Percentiles rank a stretch among this genome's conserved stretches.
These are phyloP conservation scores for Fusarium papillatum DNA, from an alignment of 2,329 filamentous ascomycete genomes.

Conservation along the genomic window DNA sequence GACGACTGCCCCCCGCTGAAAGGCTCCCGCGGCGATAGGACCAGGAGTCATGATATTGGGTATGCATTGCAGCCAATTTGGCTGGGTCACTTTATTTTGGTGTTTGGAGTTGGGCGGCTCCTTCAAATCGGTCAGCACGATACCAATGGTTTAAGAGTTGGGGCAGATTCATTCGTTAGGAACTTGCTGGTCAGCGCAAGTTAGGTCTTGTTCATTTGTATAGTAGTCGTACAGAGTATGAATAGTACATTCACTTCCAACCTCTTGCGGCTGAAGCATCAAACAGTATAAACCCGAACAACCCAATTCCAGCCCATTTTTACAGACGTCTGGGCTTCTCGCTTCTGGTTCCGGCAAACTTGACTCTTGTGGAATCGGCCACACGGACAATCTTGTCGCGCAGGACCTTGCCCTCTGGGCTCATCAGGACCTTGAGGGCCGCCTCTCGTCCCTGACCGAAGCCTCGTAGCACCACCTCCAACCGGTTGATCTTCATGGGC, in stretches of 20 bases:
- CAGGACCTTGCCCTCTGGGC: slow-evolving; percentile 84
- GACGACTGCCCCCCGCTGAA: slow-evolving; percentile 65
- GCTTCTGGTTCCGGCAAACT: slow-evolving; percentile 96
- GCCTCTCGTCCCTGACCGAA: slow-evolving; percentile 92
- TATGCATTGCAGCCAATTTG: background rate
- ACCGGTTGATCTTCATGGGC: slow-evolving; percentile 78
- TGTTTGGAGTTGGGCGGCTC: slow-evolving; percentile 40
- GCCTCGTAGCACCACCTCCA: slow-evolving; percentile 88
- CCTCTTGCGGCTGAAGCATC: slow-evolving; percentile 21
- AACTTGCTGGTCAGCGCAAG: slow-evolving; percentile 31
- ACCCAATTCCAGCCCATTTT: slow-evolving; percentile 13
- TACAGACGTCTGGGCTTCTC: slow-evolving; percentile 84
- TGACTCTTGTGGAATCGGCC: slow-evolving; percentile 88
- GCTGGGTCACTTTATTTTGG: slow-evolving; percentile 22
- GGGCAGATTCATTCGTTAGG: slow-evolving; percentile 38
- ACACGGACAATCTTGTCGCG: slow-evolving; percentile 83
- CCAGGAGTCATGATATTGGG: background rate
- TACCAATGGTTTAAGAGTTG: slow-evolving; percentile 41
- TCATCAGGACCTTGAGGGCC: slow-evolving; percentile 89
- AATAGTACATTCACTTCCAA: slow-evolving; percentile 48
- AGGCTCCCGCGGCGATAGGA: slow-evolving; percentile 57
- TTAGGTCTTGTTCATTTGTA: slow-evolving; percentile 41
- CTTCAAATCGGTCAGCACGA: slow-evolving; percentile 39
- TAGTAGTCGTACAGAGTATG: slow-evolving; percentile 51
- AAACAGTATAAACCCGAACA: slow-evolving; percentile 21